A percentile compares a stretch with the other conserved stretches of the same genome.
These are phyloP conservation scores for Salix brachista DNA, from an alignment of 345 rosid genomes.

Conservation along the genomic window DNA sequence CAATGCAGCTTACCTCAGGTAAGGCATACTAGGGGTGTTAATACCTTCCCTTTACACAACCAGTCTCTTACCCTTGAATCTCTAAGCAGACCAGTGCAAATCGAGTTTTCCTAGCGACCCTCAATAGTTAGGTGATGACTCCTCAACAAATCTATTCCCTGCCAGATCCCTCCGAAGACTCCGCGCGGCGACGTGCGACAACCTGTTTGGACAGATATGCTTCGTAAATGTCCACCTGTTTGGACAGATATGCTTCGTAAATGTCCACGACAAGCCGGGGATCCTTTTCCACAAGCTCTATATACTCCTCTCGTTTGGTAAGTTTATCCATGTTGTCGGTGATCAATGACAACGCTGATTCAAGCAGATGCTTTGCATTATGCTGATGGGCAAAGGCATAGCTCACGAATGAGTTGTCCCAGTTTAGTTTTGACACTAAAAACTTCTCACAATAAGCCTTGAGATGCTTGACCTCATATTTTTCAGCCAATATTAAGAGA, in stretches of 20 bases:
- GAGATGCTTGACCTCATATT: conserved; percentile 77
- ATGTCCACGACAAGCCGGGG: conserved; percentile 73
- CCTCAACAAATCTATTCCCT: too few species aligned
- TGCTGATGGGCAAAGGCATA: conserved; percentile 88
- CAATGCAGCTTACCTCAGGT: too few species aligned
- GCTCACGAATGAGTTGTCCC: conserved; percentile 69
- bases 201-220: conserved; percentile 61
- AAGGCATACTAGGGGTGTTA: too few species aligned
- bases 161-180: rapidly evolving
- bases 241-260: conserved; percentile 66
- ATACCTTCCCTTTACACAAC: too few species aligned
- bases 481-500: conserved; percentile 74
- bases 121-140: too few species aligned
- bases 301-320: conserved; percentile 56
- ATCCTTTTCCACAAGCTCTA: conserved; percentile 70
- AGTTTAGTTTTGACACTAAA: conserved; percentile 62
- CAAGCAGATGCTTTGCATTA: conserved; percentile 58
- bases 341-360: conserved; percentile 60
- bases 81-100: too few species aligned
- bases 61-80: too few species aligned
- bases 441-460: conserved; percentile 71
- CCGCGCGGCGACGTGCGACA: too few species aligned
- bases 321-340: conserved; percentile 78
- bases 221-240: conserved; percentile 74
- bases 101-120: too few species aligned